A percentile compares a stretch with the other conserved stretches of the same genome.
Conservation (phyloP, 2,329 filamentous ascomycete species). For the Scopulariopsis brevicaulis region DNA sequence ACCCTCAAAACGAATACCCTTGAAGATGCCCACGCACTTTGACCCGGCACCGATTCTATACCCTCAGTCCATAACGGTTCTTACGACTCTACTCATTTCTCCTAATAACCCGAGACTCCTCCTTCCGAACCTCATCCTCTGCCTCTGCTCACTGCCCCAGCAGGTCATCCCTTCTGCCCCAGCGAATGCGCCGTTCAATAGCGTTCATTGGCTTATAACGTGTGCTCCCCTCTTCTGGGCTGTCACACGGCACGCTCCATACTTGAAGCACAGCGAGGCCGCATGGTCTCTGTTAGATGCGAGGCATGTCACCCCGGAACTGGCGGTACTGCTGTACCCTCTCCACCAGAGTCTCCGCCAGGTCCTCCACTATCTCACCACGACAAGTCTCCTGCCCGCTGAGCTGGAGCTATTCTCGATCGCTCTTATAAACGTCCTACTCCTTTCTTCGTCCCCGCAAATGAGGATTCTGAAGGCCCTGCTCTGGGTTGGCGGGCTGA, state of each 20-base stretch:
- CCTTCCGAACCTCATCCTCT: slow-evolving; percentile 71
- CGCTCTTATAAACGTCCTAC: slow-evolving; percentile 67
- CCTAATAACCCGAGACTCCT: slow-evolving; percentile 48
- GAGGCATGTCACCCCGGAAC: slow-evolving; percentile 37
- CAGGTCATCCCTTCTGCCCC: slow-evolving; percentile 57
- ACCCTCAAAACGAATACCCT: slow-evolving; percentile 24
- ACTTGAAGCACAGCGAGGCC: not conserved
- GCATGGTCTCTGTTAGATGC: slow-evolving; percentile 1
- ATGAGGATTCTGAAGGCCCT: slow-evolving; percentile 74
- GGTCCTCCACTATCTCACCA: slow-evolving; percentile 69
- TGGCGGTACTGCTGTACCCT: slow-evolving; percentile 60
- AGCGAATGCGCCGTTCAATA: slow-evolving; percentile 44
- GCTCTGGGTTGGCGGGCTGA: slow-evolving; percentile 73
- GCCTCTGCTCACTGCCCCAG: slow-evolving; percentile 65
- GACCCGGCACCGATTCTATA: slow-evolving; percentile 90
- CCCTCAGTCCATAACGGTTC: slow-evolving; percentile 62
- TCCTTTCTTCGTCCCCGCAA: slow-evolving; percentile 73
- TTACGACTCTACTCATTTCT: slow-evolving; percentile 66
- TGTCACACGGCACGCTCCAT: slow-evolving; percentile 2
- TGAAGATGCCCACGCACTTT: slow-evolving; percentile 61
- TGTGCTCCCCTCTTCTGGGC: slow-evolving; percentile 48
- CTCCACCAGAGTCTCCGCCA: slow-evolving; percentile 68
- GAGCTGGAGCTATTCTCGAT: slow-evolving; percentile 83
- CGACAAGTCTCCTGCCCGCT: slow-evolving; percentile 75
- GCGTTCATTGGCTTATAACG: slow-evolving; percentile 70